Evolutionary conservation across 805 yeast genomes (phyloP), one percentile per base, ranked within the genome.

Genomic region (Isabelozyma heimii): DNA sequence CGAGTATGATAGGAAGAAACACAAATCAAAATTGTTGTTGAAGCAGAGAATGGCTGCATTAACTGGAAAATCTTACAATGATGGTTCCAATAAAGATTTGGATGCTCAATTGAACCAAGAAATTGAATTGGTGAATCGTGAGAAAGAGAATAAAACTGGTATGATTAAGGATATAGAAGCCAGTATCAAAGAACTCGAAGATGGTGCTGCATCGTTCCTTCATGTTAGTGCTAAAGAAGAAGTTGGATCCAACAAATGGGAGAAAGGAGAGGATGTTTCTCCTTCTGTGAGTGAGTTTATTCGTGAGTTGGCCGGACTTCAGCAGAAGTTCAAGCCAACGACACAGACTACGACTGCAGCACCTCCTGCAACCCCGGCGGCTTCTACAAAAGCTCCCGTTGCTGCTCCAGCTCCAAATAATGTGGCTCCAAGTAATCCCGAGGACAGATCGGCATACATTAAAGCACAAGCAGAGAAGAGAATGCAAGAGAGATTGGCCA

Each of bases 21-120:
- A 92, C 38, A 85, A 80, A 56, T 84, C 89, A 40, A 86, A 87
- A 61, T 95, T 92, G 39, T 70, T 84, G 48, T 74, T 94, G 57
- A 83, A 84, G 53, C 88, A 91, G 45, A 80, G 96, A 56, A 91
- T 92, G 96, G 96, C 97, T 27, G 89, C 92, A 3, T 78, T 92
- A 59, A 91, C 97, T 0, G 97, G 97, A 5, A 86, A 84, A 59
- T 44, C 60, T 9, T 40, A 37, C 7, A 70, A 70, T 30, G 65
- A 72, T 40, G 76, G 74, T 20, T 72, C 70, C 3, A 76, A 79
- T 56, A 81, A 82, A 38, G 79, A 75, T 46, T 78, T 82, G 45
- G 89, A 85, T 51, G 64, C 70, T 6, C 70, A 73, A 49, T 75
- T 85, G 52, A 77, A 76, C 45, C 77, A 75, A 50, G 85, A 82